These are phyloP conservation scores for Ballota nigra DNA, from an alignment of 257 asterid genomes.

Conservation along the genomic window DNA sequence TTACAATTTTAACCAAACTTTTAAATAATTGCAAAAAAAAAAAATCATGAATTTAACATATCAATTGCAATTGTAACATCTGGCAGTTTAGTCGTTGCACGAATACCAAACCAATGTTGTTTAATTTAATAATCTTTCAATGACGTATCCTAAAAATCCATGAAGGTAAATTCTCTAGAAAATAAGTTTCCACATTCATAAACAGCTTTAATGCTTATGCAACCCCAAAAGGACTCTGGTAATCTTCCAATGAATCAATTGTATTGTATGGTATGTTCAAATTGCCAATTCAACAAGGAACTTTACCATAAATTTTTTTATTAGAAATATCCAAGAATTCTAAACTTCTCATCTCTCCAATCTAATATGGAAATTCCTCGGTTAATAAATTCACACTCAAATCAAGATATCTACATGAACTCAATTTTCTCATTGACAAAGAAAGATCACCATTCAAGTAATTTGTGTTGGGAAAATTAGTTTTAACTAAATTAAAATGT, in stretches of 20 bases:
- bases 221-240: conserved; percentile 56
- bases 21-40: too few species aligned
- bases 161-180: conserved; percentile 62
- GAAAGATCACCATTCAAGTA: conserved; percentile 58
- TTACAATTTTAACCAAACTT: too few species aligned
- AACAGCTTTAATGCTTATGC: conserved; percentile 49
- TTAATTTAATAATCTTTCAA: too few species aligned
- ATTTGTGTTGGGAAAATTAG: too few species aligned
- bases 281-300: conserved; percentile 49
- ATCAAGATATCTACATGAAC: conserved; percentile 45
- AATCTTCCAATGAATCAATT: conserved; percentile 53
- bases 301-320: conserved; percentile 53
- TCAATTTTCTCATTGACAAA: conserved; percentile 51
- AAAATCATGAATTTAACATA: too few species aligned
- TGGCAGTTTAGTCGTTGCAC: too few species aligned
- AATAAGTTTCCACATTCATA: conserved; percentile 51
- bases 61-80: too few species aligned
- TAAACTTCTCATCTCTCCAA: conserved; percentile 66
- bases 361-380: conserved; percentile 72
- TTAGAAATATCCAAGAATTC: conserved; percentile 59
- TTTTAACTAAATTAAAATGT: too few species aligned
- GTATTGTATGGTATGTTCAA: conserved; percentile 62
- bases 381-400: conserved; percentile 47
- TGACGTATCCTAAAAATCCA: conserved; percentile 67
- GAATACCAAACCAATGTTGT: too few species aligned